Base-by-base conservation (phyloP, 1,284 basidiomycete genomes). In the Cystobasidium sp. region DNA sequence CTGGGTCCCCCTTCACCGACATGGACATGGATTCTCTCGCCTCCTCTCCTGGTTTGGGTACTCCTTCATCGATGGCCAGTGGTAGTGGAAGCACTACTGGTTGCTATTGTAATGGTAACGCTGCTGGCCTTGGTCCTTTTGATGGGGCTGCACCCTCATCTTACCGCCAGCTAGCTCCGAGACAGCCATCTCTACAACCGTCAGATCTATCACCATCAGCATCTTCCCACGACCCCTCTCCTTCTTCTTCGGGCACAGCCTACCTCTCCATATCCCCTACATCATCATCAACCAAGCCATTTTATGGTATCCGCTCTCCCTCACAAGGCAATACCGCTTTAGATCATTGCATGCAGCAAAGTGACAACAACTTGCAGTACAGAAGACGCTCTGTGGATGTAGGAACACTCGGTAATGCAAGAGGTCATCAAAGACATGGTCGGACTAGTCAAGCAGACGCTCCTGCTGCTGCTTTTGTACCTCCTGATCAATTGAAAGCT, bases 361-460 rank as follows among this genome's bases (percentile, higher is more conserved):
- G 22, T 44, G 69, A 8, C 18, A 44, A 49, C 31, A 56, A 41
- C 58, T 5, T 43, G 4, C 68, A 56, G 9, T 47, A 53, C 51
- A 65, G 70, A 49, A 53, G 70, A 55, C 55, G 70, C 31, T 56
- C 51, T 46, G 70, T 73, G 14, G 70, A 73, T 49, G 70, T 73
- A 20, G 70, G 62, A 20, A 66, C 49, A 20, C n/a, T 73, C 16
- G 44, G 39, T 51, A 71, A 71, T 55, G 61, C 61, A 14, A 44
- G 69, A 14, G 69, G 58, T 37, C 69, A 71, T 46, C 69, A 63
- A 24, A 20, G 58, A 20, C 41, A 51, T 43, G 69, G 69, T 20
- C 58, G 69, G 3, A 63, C 69, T 16, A 71, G 69, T 56, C 58
- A 63, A 51, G 59, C 56, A 61, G 69, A 71, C 61, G 59, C 69